Percentiles rank a stretch among this genome's conserved stretches.
phyloP scores from a whole-genome alignment of 1,284 basidiomycete species.

The Rhodotorula sp. region DNA sequence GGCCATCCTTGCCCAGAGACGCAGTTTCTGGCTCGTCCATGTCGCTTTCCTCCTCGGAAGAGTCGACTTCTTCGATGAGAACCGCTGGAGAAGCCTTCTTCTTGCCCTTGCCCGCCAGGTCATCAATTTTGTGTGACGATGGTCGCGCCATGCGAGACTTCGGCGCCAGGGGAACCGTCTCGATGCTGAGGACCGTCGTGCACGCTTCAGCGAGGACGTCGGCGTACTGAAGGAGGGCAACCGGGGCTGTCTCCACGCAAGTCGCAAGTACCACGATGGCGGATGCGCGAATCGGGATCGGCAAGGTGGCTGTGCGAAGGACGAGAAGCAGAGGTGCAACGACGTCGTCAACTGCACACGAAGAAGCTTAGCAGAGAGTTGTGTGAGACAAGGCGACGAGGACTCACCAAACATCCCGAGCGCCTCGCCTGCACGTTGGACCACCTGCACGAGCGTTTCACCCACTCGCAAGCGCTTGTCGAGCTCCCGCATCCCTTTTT shows the following conservation, averaged over 20 bases:
- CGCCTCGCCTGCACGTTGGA: slow-evolving; percentile 69
- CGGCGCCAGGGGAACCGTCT: slow-evolving; percentile 47
- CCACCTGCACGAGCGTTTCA: slow-evolving; percentile 78
- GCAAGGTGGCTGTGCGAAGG: slow-evolving; percentile 60
- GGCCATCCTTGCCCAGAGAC: neutral
- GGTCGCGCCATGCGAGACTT: neutral
- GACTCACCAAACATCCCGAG: slow-evolving; percentile 67
- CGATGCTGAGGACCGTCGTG: slow-evolving; percentile 74
- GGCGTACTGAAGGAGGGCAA: slow-evolving; percentile 64
- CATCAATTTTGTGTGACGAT: slow-evolving; percentile 26
- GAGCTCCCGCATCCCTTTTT: slow-evolving; percentile 64
- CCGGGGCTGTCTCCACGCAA: slow-evolving; percentile 62
- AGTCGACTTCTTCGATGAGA: slow-evolving; percentile 10
- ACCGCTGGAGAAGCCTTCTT: neutral
- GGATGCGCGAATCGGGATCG: slow-evolving; percentile 73
- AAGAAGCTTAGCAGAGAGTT: slow-evolving; percentile 3
- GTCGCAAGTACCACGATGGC: slow-evolving; percentile 76
- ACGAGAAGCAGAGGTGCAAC: slow-evolving; percentile 66
- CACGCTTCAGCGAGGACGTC: slow-evolving; percentile 63
- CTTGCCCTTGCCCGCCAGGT: slow-evolving; percentile 6
- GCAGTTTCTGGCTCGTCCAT: neutral
- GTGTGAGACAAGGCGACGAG: slow-evolving; percentile 2
- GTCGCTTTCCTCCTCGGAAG: neutral
- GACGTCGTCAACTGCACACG: slow-evolving; percentile 60
- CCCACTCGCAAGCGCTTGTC: slow-evolving; percentile 78